Evolutionary conservation across 345 rosid genomes (phyloP).

Genomic region (Punica granatum): DNA sequence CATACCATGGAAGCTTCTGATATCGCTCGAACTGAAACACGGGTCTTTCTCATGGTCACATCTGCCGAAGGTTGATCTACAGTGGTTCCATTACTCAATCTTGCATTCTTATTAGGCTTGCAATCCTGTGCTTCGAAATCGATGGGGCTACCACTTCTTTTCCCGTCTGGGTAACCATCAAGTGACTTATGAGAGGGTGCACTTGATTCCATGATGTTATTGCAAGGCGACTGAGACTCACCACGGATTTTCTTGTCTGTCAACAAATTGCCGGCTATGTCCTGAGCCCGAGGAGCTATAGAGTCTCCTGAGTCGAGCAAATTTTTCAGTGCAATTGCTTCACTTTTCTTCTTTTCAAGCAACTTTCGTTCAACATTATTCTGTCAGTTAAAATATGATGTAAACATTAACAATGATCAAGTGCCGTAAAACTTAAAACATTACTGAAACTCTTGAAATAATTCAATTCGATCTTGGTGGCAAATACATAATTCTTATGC

Average conservation of each 20-base stretch:
- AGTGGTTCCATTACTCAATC: conserved; percentile 24
- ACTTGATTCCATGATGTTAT: background rate
- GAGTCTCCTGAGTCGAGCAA: background rate
- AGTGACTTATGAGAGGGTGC: background rate
- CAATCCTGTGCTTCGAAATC: conserved; percentile 7
- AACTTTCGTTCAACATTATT: background rate
- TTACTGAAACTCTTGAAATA: too few relatives aligned
- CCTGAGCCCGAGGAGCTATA: background rate
- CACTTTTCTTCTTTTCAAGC: background rate
- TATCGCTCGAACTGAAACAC: conserved; percentile 55
- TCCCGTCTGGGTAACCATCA: background rate
- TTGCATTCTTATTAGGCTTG: conserved; percentile 31
- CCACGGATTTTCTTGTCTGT: background rate
- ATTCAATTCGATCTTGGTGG: background rate
- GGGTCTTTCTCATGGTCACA: conserved; percentile 50
- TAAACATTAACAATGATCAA: background rate
- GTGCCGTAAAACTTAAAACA: too few relatives aligned
- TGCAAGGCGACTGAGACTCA: background rate
- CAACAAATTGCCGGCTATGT: background rate
- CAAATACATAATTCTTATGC: too few relatives aligned
- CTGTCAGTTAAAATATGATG: background rate
- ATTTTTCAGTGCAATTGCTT: background rate
- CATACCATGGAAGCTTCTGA: conserved; percentile 24
- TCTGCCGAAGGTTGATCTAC: conserved; percentile 25
- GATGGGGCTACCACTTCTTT: conserved; percentile 14